A percentile compares a stretch with the other conserved stretches of the same genome.
Evolutionary conservation across 164 flowering plant genomes (phyloP).

Genomic region (Magnolia changhungtana): DNA sequence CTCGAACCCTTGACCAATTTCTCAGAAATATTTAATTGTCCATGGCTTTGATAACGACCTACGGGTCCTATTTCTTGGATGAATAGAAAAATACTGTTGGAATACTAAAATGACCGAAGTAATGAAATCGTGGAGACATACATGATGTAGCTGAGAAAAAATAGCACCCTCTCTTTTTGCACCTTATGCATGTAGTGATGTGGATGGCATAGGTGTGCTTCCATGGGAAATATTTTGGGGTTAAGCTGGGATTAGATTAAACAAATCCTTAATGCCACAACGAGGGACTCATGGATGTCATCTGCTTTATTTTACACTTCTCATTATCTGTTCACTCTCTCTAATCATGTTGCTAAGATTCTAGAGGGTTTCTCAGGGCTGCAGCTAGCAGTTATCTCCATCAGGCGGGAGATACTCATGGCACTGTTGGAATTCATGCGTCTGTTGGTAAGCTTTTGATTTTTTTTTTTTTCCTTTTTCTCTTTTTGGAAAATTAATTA

Average conservation of each 20-base stretch:
- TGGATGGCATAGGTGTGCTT: too few species aligned
- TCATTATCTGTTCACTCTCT: not conserved
- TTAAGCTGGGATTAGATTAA: too few species aligned
- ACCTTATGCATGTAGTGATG: not conserved
- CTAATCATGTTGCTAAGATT: not conserved
- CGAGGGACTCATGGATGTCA: not conserved
- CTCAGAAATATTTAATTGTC: too few species aligned
- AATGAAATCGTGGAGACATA: too few species aligned
- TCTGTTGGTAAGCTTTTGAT: slow-evolving; percentile 60
- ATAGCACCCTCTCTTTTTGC: not conserved
- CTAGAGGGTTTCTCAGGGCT: slow-evolving; percentile 39
- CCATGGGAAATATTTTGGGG: too few species aligned
- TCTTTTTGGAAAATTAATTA: not conserved
- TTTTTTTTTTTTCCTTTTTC: not conserved
- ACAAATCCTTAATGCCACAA: not conserved
- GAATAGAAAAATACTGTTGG: too few species aligned
- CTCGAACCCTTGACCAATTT: too few species aligned
- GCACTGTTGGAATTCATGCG: slow-evolving; percentile 65
- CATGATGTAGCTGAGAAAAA: not conserved
- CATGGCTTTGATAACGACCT: too few species aligned
- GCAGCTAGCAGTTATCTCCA: slow-evolving; percentile 76
- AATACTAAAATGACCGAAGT: too few species aligned
- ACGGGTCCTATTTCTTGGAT: too few species aligned
- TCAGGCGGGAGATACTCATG: slow-evolving; percentile 78
- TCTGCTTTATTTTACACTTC: not conserved